Conservation (phyloP, 495 filamentous ascomycete genomes). For the Talaromyces adpressus region DNA sequence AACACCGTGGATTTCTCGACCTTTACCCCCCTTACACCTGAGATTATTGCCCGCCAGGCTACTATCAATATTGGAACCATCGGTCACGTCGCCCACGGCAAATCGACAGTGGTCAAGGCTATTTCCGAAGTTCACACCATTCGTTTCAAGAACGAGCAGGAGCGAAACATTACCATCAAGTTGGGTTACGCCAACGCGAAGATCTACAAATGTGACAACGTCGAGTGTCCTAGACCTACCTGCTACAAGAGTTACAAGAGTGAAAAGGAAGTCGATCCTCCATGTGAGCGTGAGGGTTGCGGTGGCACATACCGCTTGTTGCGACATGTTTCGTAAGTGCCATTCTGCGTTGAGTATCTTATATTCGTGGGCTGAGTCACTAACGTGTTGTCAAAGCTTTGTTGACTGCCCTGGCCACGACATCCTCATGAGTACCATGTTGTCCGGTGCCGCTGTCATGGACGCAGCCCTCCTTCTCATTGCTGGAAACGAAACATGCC, state of each 20-base stretch:
- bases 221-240: conserved; percentile 81
- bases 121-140: conserved; percentile 98
- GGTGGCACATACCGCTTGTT: conserved; percentile 73
- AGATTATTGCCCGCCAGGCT: conserved; percentile 94
- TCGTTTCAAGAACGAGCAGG: conserved; percentile 98
- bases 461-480: conserved; percentile 94
- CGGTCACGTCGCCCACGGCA: conserved; percentile 97
- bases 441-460: conserved; percentile 99
- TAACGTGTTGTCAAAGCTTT: conserved; percentile 49
- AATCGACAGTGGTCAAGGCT: conserved; percentile 97
- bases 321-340: conserved; percentile 78
- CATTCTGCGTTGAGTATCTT: too few relatives aligned
- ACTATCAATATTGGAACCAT: conserved; percentile 99
- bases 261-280: conserved; percentile 94
- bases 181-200: conserved; percentile 99
- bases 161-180: conserved; percentile 99
- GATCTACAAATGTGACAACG: conserved; percentile 96
- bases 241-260: conserved; percentile 98
- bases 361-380: neutral
- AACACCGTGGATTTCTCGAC: conserved; percentile 69
- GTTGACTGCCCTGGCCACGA: conserved; percentile 99
- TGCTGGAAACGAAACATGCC: conserved; percentile 97
- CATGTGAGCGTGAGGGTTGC: conserved; percentile 91
- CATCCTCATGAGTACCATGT: conserved; percentile 99
- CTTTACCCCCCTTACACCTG: conserved; percentile 80